Percentiles rank a stretch among this genome's conserved stretches.
Conservation (phyloP, 2,329 filamentous ascomycete genomes). For the Ustulina deusta region DNA sequence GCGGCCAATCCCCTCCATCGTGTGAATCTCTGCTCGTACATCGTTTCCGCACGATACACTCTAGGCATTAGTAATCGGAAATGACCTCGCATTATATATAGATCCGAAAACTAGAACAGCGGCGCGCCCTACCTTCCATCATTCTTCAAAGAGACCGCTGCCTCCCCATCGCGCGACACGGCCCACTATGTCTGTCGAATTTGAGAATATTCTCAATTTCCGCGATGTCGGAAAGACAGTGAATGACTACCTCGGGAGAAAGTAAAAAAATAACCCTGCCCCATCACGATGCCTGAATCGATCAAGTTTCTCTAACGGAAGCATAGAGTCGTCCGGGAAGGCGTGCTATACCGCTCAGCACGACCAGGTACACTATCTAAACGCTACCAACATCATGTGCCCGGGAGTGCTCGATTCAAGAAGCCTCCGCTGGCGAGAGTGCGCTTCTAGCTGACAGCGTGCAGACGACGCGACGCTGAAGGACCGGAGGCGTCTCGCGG, state of each 20-base stretch:
- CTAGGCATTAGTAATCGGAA: not conserved
- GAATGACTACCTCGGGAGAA: slow-evolving; percentile 68
- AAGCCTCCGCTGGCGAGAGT: not conserved
- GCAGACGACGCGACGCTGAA: slow-evolving; percentile 75
- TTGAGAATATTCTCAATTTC: slow-evolving; percentile 78
- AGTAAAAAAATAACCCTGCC: slow-evolving; percentile 57
- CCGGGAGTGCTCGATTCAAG: not conserved
- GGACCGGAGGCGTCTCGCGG: slow-evolving; percentile 71
- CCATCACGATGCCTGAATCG: too few relatives aligned
- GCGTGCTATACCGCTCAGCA: slow-evolving; percentile 76
- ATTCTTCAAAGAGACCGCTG: not conserved
- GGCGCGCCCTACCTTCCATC: not conserved
- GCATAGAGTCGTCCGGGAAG: slow-evolving; percentile 66
- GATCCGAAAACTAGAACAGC: not conserved
- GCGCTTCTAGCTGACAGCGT: slow-evolving; percentile 15
- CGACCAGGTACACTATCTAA: slow-evolving; percentile 62
- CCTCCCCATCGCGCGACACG: not conserved
- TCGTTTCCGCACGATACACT: not conserved
- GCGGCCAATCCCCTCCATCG: not conserved
- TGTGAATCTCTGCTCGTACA: not conserved
- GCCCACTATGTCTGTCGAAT: slow-evolving; percentile 45
- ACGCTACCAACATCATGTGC: not conserved
- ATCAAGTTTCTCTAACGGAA: slow-evolving; percentile 12
- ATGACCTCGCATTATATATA: not conserved
- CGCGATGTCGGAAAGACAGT: slow-evolving; percentile 78